Percentiles rank a stretch among this genome's conserved stretches.
These are phyloP conservation scores for Phenoliferia sp. DNA, from an alignment of 1,284 basidiomycete species.

Conservation along the genomic window DNA sequence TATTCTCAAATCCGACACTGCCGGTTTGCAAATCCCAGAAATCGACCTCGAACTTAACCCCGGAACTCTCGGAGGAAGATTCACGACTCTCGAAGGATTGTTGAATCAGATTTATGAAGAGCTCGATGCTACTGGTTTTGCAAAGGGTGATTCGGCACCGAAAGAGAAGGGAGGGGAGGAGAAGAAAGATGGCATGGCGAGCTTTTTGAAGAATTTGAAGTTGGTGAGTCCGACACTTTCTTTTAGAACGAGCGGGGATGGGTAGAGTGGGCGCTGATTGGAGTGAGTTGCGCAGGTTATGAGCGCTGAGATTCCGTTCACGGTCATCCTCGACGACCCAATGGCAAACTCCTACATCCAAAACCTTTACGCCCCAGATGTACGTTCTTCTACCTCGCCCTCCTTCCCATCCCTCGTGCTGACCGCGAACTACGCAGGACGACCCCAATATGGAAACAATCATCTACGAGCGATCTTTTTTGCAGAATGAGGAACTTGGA, in stretches of 20 bases:
- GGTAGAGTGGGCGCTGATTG: background rate
- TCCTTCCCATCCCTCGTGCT: background rate
- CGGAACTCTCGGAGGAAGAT: slow-evolving; percentile 95
- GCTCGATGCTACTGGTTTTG: slow-evolving; percentile 83
- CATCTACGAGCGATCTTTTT: slow-evolving; percentile 73
- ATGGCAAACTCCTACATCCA: slow-evolving; percentile 94
- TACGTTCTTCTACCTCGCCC: slow-evolving; percentile 19
- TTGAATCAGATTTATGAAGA: slow-evolving; percentile 94
- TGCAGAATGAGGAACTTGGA: slow-evolving; percentile 94
- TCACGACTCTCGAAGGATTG: slow-evolving; percentile 95
- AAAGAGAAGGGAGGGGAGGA: slow-evolving; percentile 35
- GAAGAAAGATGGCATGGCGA: slow-evolving; percentile 59
- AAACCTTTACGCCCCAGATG: slow-evolving; percentile 61
- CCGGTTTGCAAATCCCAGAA: slow-evolving; percentile 85
- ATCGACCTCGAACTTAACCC: slow-evolving; percentile 88
- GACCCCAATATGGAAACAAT: slow-evolving; percentile 55
- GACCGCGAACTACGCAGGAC: slow-evolving; percentile 59
- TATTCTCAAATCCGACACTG: slow-evolving; percentile 90
- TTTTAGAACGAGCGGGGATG: background rate
- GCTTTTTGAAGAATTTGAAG: slow-evolving; percentile 76
- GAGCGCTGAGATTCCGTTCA: slow-evolving; percentile 70
- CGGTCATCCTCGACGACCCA: slow-evolving; percentile 91
- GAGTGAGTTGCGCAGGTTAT: slow-evolving; percentile 58
- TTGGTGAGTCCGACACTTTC: slow-evolving; percentile 49
- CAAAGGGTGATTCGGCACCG: slow-evolving; percentile 61